Evolutionary conservation across 345 rosid species (phyloP).

Genomic region (Brassica rapa): DNA sequence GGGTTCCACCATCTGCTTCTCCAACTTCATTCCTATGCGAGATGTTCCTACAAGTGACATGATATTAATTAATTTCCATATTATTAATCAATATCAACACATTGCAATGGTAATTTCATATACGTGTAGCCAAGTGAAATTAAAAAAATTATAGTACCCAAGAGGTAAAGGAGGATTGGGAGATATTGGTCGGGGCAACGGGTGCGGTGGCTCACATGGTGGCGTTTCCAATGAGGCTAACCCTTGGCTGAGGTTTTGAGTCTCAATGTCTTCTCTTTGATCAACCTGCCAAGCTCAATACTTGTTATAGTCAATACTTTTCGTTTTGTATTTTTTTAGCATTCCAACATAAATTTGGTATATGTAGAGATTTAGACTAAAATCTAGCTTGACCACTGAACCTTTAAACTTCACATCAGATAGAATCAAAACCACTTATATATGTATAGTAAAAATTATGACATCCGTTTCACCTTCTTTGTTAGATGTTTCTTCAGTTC

Average conservation of each 20-base stretch:
- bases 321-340: background rate
- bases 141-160: conserved; percentile 43
- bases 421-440: background rate
- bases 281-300: conserved; percentile 25
- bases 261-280: conserved; percentile 40
- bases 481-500: conserved; percentile 59
- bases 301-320: conserved; percentile 44
- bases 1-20: conserved; percentile 7
- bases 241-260: conserved; percentile 35
- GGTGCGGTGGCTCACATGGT: conserved; percentile 24
- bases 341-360: background rate
- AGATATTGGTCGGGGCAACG: conserved; percentile 20
- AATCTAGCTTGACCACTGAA: background rate
- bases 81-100: background rate
- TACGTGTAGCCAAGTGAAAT: background rate
- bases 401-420: background rate
- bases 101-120: background rate
- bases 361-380: background rate
- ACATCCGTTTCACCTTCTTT: conserved; percentile 52
- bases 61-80: background rate
- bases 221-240: conserved; percentile 33
- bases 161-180: conserved; percentile 45
- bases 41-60: conserved; percentile 16
- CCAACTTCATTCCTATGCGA: conserved; percentile 3
- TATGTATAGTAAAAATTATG: background rate